Evolutionary conservation across 129 eudicot species (phyloP).

Genomic region (Artemisia tridentata): DNA sequence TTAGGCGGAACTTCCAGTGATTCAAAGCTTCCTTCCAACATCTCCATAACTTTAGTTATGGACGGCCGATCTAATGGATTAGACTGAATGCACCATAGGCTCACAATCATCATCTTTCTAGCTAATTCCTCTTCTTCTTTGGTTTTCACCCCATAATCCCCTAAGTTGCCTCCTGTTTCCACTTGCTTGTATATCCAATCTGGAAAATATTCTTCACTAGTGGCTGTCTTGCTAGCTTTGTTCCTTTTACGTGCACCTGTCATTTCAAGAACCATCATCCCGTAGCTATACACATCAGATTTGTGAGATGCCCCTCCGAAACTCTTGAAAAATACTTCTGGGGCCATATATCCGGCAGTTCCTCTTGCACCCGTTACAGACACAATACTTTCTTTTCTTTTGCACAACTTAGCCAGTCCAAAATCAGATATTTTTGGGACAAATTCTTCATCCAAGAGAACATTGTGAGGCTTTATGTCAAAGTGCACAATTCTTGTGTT

Average conservation of each 20-base stretch:
- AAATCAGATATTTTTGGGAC: constrained; percentile 39
- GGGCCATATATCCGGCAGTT: too few species aligned
- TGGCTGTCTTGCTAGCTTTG: not conserved
- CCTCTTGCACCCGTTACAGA: too few species aligned
- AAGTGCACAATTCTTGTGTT: constrained; percentile 43
- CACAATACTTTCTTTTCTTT: too few species aligned
- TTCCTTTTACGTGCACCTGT: not conserved
- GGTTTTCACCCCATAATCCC: not conserved
- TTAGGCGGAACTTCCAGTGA: constrained; percentile 42
- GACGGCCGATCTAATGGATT: constrained; percentile 50
- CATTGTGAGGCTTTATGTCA: constrained; percentile 48
- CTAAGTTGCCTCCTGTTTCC: constrained; percentile 11
- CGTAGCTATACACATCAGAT: too few species aligned
- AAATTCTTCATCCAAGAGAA: constrained; percentile 42
- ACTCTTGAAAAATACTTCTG: too few species aligned
- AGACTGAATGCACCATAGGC: constrained; percentile 58
- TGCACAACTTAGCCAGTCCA: too few species aligned
- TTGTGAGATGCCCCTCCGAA: too few species aligned
- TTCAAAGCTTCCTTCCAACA: constrained; percentile 47
- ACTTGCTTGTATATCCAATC: constrained; percentile 43
- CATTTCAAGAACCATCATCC: too few species aligned
- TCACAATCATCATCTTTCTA: constrained; percentile 54
- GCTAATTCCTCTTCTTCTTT: constrained; percentile 35
- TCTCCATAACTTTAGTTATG: constrained; percentile 50
- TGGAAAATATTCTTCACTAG: constrained; percentile 47